A percentile compares a stretch with the other conserved stretches of the same genome.
Evolutionary conservation across 2,329 filamentous ascomycete species (phyloP).

Genomic region (Ophiocordyceps camponoti-floridani): DNA sequence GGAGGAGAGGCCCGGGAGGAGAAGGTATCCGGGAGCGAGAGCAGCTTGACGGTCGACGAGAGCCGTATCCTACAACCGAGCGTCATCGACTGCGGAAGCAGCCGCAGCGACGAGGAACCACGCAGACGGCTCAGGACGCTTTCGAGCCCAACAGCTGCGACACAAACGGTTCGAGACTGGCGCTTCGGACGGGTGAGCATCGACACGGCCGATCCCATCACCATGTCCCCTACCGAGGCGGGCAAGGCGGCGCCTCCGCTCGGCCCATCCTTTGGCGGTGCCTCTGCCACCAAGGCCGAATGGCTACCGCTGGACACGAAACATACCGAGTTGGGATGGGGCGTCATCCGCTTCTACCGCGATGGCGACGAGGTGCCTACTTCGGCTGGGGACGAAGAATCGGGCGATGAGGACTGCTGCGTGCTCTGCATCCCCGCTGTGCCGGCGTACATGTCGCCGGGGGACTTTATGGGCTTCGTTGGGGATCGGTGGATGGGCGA

Average conservation of each 20-base stretch:
- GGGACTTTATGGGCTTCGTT: conserved; percentile 80
- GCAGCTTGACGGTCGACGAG: too few species aligned
- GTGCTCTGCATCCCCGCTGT: conserved; percentile 89
- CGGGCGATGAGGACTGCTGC: conserved; percentile 5
- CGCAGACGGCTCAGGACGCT: conserved; percentile 7
- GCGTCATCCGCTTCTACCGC: conserved; percentile 83
- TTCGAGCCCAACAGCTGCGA: conserved; percentile 8
- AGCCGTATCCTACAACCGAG: too few species aligned
- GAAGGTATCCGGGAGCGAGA: conserved; percentile 5
- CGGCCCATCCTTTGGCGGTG: conserved; percentile 34
- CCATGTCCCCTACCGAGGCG: conserved; percentile 15
- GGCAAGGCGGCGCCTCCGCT: conserved; percentile 32
- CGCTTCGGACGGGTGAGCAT: conserved; percentile 64
- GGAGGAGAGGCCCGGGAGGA: not conserved
- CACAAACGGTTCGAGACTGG: conserved; percentile 49
- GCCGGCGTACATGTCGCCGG: conserved; percentile 80
- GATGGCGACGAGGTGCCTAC: conserved; percentile 59
- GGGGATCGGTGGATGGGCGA: conserved; percentile 73
- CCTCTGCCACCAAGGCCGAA: conserved; percentile 64
- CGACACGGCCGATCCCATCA: conserved; percentile 56
- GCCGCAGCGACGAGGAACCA: conserved; percentile 10
- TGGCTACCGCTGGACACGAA: conserved; percentile 54
- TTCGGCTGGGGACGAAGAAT: not conserved
- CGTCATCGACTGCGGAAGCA: conserved; percentile 5
- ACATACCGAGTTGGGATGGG: conserved; percentile 72